Percentiles rank a stretch among this genome's conserved stretches.
These are phyloP conservation scores for Eimeria mitis DNA, from an alignment of 169 alveolate species.

Conservation along the genomic window DNA sequence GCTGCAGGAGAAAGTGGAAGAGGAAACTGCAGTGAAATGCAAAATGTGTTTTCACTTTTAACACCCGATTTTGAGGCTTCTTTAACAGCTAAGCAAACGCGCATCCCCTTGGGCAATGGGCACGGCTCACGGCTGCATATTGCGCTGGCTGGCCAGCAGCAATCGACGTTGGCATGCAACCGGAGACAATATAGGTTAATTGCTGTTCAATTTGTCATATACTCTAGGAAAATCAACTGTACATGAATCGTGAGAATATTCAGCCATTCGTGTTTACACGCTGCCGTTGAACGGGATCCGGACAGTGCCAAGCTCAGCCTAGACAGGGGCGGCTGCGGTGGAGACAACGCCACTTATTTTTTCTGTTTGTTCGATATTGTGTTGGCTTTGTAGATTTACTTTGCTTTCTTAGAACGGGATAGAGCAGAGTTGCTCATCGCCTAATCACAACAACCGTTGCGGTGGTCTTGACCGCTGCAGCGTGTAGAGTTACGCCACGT, in stretches of 20 bases:
- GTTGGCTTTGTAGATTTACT: neutral
- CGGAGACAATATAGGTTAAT: neutral
- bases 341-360: neutral
- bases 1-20: neutral
- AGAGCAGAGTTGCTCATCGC: neutral
- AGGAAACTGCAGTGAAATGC: neutral
- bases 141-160: constrained; percentile 35
- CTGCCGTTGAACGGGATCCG: neutral
- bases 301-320: neutral
- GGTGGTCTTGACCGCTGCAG: constrained; percentile 15
- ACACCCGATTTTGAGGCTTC: neutral
- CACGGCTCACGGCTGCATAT: constrained; percentile 13
- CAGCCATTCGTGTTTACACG: neutral
- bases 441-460: neutral
- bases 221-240: neutral
- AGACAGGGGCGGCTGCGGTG: neutral
- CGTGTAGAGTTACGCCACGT: neutral
- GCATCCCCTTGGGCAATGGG: neutral
- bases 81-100: neutral
- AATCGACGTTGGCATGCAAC: constrained; percentile 6
- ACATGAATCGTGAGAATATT: neutral
- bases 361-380: neutral
- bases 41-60: neutral
- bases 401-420: neutral
- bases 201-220: neutral